Evolutionary conservation across 305 asterid species (phyloP).

Genomic region (Solanum aculeatissimum): DNA sequence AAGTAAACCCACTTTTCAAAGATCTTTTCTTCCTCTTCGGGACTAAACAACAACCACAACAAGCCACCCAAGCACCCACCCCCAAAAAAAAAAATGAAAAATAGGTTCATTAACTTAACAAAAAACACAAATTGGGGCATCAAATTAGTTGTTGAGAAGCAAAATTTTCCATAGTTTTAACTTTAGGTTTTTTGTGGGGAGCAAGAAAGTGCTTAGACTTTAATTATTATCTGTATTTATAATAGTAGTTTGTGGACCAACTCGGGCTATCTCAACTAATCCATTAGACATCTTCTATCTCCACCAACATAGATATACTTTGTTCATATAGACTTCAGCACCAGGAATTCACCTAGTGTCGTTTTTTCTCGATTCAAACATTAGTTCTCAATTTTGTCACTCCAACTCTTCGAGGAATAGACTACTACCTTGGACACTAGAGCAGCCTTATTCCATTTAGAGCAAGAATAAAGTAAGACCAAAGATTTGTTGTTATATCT

Average conservation of each 20-base stretch:
- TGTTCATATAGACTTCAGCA: not conserved
- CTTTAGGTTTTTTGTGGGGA: not conserved
- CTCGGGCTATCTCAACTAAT: not conserved
- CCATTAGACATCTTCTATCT: not conserved
- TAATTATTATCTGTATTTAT: not conserved
- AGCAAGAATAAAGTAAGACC: not conserved
- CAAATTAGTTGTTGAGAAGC: not conserved
- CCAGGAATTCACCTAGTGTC: not conserved
- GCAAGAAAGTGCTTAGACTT: not conserved
- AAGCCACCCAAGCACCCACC: not conserved
- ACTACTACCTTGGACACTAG: not conserved
- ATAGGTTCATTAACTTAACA: not conserved
- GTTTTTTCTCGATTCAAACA: not conserved
- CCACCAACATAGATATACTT: not conserved
- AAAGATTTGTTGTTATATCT: not conserved
- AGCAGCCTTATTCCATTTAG: not conserved
- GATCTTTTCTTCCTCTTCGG: not conserved
- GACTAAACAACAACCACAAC: not conserved
- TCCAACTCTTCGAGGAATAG: not conserved
- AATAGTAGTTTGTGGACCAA: not conserved
- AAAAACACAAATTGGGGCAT: not conserved
- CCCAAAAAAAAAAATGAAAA: not conserved
- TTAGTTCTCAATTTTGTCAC: not conserved
- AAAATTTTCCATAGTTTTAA: not conserved
- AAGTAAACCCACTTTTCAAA: not conserved